phyloP scores from a whole-genome alignment of 1,139 yeast species.

The Geotrichum candidum region DNA sequence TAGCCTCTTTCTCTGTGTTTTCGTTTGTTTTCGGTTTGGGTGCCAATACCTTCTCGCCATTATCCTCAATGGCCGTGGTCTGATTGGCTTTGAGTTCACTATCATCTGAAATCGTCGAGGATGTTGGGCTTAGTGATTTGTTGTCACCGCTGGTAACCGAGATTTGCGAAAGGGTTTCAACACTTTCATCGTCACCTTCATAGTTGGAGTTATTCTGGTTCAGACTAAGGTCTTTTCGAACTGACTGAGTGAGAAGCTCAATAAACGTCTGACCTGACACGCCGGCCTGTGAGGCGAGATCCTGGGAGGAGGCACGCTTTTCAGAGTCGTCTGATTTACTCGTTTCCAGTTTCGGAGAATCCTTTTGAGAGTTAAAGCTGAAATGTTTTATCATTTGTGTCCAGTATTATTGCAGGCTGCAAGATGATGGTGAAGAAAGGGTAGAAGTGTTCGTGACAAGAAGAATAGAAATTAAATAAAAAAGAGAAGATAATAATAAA shows the following conservation, averaged over 20 bases:
- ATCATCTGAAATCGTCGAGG: neutral
- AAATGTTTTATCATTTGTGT: neutral
- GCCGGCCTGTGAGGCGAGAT: neutral
- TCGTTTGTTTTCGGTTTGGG: slow-evolving; percentile 18
- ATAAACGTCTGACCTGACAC: neutral
- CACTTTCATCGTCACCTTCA: slow-evolving; percentile 16
- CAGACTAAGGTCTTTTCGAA: neutral
- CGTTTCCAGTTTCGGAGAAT: neutral
- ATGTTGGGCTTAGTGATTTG: neutral
- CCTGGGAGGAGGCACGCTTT: neutral
- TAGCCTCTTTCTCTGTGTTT: neutral
- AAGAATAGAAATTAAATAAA: neutral
- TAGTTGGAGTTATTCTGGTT: slow-evolving; percentile 17
- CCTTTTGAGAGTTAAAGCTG: neutral
- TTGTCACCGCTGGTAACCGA: neutral
- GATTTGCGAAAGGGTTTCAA: neutral
- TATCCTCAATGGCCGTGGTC: slow-evolving; percentile 23
- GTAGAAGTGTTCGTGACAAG: neutral
- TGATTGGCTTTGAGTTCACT: neutral
- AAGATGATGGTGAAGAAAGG: neutral
- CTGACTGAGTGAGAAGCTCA: neutral
- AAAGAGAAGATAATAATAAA: neutral
- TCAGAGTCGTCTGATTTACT: neutral
- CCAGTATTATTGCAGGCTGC: neutral
- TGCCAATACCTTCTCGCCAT: slow-evolving; percentile 26